Evolutionary conservation across 2,329 filamentous ascomycete genomes (phyloP).

Genomic region (Botrytis squamosa): DNA sequence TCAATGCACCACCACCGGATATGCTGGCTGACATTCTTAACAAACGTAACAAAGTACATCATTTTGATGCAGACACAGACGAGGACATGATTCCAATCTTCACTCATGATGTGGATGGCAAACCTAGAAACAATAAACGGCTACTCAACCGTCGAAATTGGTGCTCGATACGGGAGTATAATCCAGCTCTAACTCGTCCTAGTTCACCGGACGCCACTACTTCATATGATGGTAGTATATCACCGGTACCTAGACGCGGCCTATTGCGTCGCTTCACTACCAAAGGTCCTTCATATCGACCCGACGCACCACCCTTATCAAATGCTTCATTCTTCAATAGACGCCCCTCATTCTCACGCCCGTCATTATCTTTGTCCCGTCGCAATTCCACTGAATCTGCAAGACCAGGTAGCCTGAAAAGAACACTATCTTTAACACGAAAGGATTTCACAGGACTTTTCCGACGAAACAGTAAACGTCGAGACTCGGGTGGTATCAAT

Average conservation of each 20-base stretch:
- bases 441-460: slow-evolving; percentile 50
- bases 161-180: slow-evolving; percentile 87
- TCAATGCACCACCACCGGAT: slow-evolving; percentile 84
- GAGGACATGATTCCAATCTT: slow-evolving; percentile 97
- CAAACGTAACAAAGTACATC: slow-evolving; percentile 80
- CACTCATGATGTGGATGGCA: slow-evolving; percentile 82
- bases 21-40: slow-evolving; percentile 89
- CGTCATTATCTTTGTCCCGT: slow-evolving; percentile 27
- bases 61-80: slow-evolving; percentile 74
- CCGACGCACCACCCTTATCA: slow-evolving; percentile 37
- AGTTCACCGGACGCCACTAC: slow-evolving; percentile 56
- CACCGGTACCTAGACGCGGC: slow-evolving; percentile 34
- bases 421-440: slow-evolving; percentile 59
- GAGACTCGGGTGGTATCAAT: slow-evolving; percentile 53
- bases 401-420: slow-evolving; percentile 45
- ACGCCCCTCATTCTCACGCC: slow-evolving; percentile 44
- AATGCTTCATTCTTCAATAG: slow-evolving; percentile 42
- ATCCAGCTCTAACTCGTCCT: slow-evolving; percentile 73
- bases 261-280: slow-evolving; percentile 38
- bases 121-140: slow-evolving; percentile 84
- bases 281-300: slow-evolving; percentile 37
- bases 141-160: slow-evolving; percentile 90
- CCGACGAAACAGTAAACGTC: slow-evolving; percentile 48
- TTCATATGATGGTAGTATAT: slow-evolving; percentile 43
- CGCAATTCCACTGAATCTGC: slow-evolving; percentile 43